Base-by-base conservation (phyloP, 1,139 yeast genomes). In the Pneumocystis wakefieldiae region DNA sequence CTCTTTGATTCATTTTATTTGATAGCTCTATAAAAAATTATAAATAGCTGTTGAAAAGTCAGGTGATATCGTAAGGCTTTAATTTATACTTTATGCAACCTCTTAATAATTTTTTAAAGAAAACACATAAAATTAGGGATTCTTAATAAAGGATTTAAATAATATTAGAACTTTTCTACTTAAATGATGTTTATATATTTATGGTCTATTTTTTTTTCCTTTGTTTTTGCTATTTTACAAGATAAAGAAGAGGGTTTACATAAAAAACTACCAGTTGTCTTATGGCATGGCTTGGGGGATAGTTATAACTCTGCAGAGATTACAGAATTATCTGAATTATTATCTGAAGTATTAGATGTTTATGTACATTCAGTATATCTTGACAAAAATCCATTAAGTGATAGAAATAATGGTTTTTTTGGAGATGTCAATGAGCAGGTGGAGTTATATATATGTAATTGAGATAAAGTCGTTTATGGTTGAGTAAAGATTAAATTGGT, bases 271-370 rank as follows among this genome's bases (percentile, higher is more conserved):
- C 90, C 91, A 0, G 79, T 87, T 2, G 88, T 87, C 1, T 70
- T 87, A 58, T 87, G 95, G 95, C 95, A 87, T 70, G 95, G 95
- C 0, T 78, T 87, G 69, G 94, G 95, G 0, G 95, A 87, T 71
- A 78, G 81, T 24, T 87, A 83, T 70, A 81, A 85, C 70, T 83
- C 90, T 0, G 73, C 80, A 0, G 83, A 86, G 0, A 82, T 86
- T 76, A 74, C 73, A 55, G 72, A 77, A n/a, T 80, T 80, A 1
- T 73, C 75, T 3, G 77, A 77, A 1, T 67, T 80, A 0, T 74
- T 86, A 6, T 70, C 76, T 38, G 73, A 75, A 3, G 74, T 80
- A 63, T 89, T 90, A 0, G 81, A 77, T 0, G 74, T 80, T 0
- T 77, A 73, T 62, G 79, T 84, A 0, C 81, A 84, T 69, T 77